phyloP scores from a whole-genome alignment of 805 yeast species.

The Dipodascopsis tothii region DNA sequence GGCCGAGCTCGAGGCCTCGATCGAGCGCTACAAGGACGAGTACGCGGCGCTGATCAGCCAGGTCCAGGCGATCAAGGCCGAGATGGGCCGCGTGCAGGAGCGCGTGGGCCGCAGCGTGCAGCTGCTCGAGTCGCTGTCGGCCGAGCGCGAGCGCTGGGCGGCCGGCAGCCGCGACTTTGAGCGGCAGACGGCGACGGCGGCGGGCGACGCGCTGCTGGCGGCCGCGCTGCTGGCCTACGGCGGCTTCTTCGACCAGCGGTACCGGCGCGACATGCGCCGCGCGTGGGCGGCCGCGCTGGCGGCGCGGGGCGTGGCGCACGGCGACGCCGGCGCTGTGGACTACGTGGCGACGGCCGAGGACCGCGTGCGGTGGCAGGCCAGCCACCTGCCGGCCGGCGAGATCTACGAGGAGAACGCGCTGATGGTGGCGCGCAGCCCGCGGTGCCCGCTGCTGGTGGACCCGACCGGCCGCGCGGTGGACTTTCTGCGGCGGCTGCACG shows the following conservation, averaged over 20 bases:
- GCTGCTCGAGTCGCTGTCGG: constrained; percentile 54
- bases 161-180: constrained; percentile 46
- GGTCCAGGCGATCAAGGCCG: constrained; percentile 63
- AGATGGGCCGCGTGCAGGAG: constrained; percentile 53
- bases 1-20: constrained; percentile 54
- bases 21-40: constrained; percentile 55
- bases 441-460: constrained; percentile 61
- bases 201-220: constrained; percentile 60
- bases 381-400: constrained; percentile 52
- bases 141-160: constrained; percentile 73
- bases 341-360: constrained; percentile 39
- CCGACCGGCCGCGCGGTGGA: constrained; percentile 49
- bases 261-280: constrained; percentile 35
- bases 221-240: constrained; percentile 56
- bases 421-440: constrained; percentile 38
- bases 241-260: constrained; percentile 50
- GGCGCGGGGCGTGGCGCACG: constrained; percentile 36
- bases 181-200: constrained; percentile 38
- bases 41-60: constrained; percentile 75
- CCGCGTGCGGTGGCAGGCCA: constrained; percentile 43
- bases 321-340: constrained; percentile 32
- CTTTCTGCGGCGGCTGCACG: constrained; percentile 33
- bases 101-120: constrained; percentile 57
- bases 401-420: constrained; percentile 57
- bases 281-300: constrained; percentile 36